A percentile compares a stretch with the other conserved stretches of the same genome.
phyloP scores from a whole-genome alignment of 139 green algal species.

The Chlorella sp. region DNA sequence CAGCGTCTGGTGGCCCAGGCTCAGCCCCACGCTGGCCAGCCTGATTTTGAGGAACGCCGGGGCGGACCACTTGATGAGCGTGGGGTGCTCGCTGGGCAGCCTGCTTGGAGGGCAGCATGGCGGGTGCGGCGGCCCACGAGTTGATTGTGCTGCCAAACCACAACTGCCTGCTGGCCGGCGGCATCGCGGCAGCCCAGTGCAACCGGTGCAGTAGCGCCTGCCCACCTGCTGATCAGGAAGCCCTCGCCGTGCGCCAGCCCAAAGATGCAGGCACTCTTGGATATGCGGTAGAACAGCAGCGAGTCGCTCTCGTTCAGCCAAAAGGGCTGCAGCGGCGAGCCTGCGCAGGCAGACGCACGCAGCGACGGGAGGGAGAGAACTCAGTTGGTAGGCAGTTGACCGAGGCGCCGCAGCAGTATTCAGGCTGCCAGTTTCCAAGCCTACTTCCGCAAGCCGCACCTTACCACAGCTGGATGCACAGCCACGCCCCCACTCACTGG shows the following conservation, averaged over 20 bases:
- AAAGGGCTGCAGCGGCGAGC: neutral
- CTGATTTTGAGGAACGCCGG: neutral
- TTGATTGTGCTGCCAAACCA: no score
- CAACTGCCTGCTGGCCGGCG: no score
- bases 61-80: constrained; percentile 8
- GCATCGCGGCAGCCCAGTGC: no score
- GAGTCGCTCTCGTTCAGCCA: constrained; percentile 8
- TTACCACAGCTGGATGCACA: no score
- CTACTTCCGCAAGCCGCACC: no score
- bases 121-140: no score
- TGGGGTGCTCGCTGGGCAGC: constrained; percentile 13
- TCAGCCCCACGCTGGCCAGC: neutral
- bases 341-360: neutral
- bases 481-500: no score
- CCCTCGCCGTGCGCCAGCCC: neutral
- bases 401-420: no score
- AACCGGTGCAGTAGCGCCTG: no score
- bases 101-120: neutral
- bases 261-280: neutral
- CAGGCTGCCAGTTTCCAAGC: no score
- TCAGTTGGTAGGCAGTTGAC: no score
- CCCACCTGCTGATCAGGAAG: constrained; percentile 4
- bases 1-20: neutral
- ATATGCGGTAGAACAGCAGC: neutral
- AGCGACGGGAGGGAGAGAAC: no score